Evolutionary conservation across 2,329 filamentous ascomycete species (phyloP), one percentile per base, ranked within the genome.

Genomic region (Myriosclerotinia scirpicola): DNA sequence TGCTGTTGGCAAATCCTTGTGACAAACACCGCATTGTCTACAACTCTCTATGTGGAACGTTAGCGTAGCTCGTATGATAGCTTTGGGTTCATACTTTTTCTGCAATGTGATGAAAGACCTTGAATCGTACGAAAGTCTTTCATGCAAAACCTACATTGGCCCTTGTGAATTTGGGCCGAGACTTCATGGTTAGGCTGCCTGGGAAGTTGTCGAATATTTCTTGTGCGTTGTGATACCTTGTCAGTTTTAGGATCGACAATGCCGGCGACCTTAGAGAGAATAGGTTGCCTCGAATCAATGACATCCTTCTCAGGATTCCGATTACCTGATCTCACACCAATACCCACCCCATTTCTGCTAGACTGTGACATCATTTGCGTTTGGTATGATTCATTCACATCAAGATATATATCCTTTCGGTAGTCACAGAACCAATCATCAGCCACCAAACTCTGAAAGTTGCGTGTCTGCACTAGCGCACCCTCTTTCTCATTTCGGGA

Each of bases 381-480:
- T 11, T 59, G 9, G 12, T 59, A 17, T n/a, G 26, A 44, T 59
- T 8, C 22, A 8, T 46, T 6, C 14, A 46, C 26, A 40, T n/a
- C 36, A 8, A 59, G 11, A 59, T 64, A 55, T 15, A 56, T 1
- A 26, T 26, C 3, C 34, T 36, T 64, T 14, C 17, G 54, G 15
- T 59, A n/a, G 9, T 38, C 42, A 15, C 42, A 36, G 1, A 30
- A n/a, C 30, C 44, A 44, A n/a, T 17, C 22, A 2, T 50, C n/a
- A n/a, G 44, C 14, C 5, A 44, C 44, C 15, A 15, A 52, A 50
- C 42, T 9, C 15, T 22, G n/a, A 34, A 65, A 59, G n/a, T 65
- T 65, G 5, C 36, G 34, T 30, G 54, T 65, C 8, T 59, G 63
- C 3, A 65, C 53, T 0, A 65, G 44, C 4, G 63, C 54, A 20